Evolutionary conservation across 2,329 filamentous ascomycete species (phyloP).

Genomic region (Lasiodiplodia gonubiensis): DNA sequence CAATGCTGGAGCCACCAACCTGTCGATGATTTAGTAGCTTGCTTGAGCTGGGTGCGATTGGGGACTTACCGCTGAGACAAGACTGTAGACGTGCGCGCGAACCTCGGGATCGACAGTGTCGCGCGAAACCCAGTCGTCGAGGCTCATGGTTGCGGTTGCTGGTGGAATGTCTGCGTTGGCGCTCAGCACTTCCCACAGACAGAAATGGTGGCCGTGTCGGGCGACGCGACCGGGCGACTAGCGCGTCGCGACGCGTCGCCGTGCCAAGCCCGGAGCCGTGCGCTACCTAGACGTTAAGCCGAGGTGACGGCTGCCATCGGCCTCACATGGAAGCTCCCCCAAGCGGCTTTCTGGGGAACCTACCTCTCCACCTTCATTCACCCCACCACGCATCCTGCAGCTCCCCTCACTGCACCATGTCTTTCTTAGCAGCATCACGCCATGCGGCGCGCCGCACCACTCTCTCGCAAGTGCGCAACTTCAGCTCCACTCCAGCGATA

Average conservation of each 20-base stretch:
- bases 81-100: conserved; percentile 88
- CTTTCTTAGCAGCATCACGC: conserved; percentile 40
- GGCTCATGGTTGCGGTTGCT: conserved; percentile 30
- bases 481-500: conserved; percentile 69
- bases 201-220: conserved; percentile 11
- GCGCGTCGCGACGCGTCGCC: conserved; percentile 24
- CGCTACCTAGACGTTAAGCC: conserved; percentile 8
- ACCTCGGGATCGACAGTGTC: conserved; percentile 82
- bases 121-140: conserved; percentile 53
- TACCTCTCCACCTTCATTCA: not conserved
- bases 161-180: not conserved
- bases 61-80: conserved; percentile 81
- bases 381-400: not conserved
- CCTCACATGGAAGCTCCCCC: conserved; percentile 12
- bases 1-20: conserved; percentile 82
- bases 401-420: conserved; percentile 35
- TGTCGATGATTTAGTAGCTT: conserved; percentile 48
- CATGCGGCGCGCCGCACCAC: conserved; percentile 35
- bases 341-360: not conserved
- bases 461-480: conserved; percentile 54
- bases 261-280: not conserved
- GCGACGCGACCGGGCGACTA: conserved; percentile 14
- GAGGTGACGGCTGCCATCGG: conserved; percentile 27
- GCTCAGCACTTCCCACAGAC: not conserved
- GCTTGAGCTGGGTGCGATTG: not conserved